Base-by-base conservation (phyloP, 805 yeast species). In the Candida cerambycidarum region DNA sequence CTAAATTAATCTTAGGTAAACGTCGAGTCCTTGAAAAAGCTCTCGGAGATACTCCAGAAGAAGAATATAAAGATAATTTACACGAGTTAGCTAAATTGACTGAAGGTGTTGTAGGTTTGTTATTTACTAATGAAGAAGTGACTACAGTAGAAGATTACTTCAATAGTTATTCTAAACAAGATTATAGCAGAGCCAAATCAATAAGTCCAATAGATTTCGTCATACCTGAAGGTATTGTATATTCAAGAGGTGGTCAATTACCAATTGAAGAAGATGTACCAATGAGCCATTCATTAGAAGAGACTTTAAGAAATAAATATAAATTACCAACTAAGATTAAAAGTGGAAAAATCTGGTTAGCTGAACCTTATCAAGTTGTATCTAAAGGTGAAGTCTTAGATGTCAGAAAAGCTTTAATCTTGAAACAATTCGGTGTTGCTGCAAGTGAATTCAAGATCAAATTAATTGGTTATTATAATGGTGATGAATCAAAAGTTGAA, bases 351-450 rank as follows among this genome's bases (percentile, higher is more conserved):
- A 84, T 93, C 52, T 74, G 78, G 45, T 70, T 93, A 38, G 80
- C 79, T 15, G 80, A 80, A 52, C 93, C 93, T 31, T 88, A 78
- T 66, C 75, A 75, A 36, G 97, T 95, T 29, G 88, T 96, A 67
- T 73, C 71, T 42, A 71, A 83, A 55, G 97, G 95, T 32, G 87
- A 89, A 45, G 72, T 75, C 19, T 75, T 95, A 48, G 95, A 89
- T 65, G 93, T 90, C 38, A 84, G 85, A 57, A 95, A 93, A 69
- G 95, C 97, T 17, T 77, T 93, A 53, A 80, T 93, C 43, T 75
- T 93, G 63, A 93, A 93, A 68, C 93, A 88, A 54, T 95, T 93
- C 64, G 99, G 99, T 58, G 80, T 95, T 44, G 97, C 97, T 10
- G 89, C 89, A 43, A 78, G 97, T 34, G 89, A 87, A 60, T 93